These are phyloP conservation scores for Posidonia oceanica DNA, from an alignment of 116 monocot species.

Conservation along the genomic window DNA sequence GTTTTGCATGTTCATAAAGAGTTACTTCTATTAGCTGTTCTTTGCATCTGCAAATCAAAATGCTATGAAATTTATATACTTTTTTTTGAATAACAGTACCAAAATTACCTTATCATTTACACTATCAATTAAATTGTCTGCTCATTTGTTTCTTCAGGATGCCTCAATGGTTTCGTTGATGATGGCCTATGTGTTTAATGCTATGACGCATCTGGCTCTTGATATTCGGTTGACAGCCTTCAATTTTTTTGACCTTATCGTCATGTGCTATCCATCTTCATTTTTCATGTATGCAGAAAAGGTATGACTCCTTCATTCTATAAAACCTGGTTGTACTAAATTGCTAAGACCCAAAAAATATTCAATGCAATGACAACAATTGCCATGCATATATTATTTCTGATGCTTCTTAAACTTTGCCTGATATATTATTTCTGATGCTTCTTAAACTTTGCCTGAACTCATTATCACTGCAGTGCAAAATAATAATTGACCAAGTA, in stretches of 20 bases:
- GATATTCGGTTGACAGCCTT: slow-evolving; percentile 82
- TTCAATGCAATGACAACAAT: too few species aligned
- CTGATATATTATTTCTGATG: too few species aligned
- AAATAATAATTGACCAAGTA: too few species aligned
- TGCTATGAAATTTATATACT: too few species aligned
- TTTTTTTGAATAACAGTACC: neutral
- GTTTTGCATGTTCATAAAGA: neutral
- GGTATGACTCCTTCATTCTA: slow-evolving; percentile 20
- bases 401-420: too few species aligned
- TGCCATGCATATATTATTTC: too few species aligned
- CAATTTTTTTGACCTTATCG: slow-evolving; percentile 75
- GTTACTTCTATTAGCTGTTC: neutral
- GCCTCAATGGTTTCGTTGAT: slow-evolving; percentile 41
- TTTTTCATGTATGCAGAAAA: slow-evolving; percentile 61
- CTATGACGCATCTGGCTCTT: slow-evolving; percentile 76
- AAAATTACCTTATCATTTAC: neutral
- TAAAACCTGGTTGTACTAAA: too few species aligned
- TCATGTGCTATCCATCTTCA: slow-evolving; percentile 53
- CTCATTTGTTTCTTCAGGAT: slow-evolving; percentile 33
- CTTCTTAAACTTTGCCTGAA: too few species aligned
- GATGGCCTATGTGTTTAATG: slow-evolving; percentile 84
- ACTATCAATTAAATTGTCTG: neutral
- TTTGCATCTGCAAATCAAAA: neutral
- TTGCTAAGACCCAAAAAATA: too few species aligned
- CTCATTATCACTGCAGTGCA: too few species aligned